Percentiles rank a stretch among this genome's conserved stretches.
Evolutionary conservation across 768 basidiomycete genomes (phyloP).

Genomic region (Trametes cingulata): DNA sequence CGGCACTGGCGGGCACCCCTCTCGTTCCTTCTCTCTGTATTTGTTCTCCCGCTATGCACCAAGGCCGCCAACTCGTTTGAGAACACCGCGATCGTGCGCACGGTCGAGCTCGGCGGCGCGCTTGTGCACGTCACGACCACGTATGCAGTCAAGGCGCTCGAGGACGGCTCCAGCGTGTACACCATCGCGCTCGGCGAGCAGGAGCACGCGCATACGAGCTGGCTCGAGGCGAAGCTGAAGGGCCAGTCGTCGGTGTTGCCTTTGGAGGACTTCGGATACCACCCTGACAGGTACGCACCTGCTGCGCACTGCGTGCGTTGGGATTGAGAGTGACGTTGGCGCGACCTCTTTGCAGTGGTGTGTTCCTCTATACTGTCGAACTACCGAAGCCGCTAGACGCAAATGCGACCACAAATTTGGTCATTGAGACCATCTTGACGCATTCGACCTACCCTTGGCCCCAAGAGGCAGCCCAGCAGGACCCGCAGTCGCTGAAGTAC

Average conservation of each 20-base stretch:
- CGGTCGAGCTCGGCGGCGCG: conserved; percentile 87
- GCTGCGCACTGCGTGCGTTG: neutral
- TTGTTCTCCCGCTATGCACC: conserved; percentile 43
- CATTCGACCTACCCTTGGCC: conserved; percentile 82
- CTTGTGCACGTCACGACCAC: conserved; percentile 88
- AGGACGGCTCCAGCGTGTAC: conserved; percentile 61
- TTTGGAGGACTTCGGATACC: conserved; percentile 49
- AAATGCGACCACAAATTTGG: conserved; percentile 69
- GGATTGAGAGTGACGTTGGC: neutral
- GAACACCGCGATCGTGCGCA: conserved; percentile 87
- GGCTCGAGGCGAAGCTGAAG: conserved; percentile 80
- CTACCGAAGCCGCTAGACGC: conserved; percentile 60
- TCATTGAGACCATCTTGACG: conserved; percentile 76
- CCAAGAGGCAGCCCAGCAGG: conserved; percentile 66
- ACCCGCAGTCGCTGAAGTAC: conserved; percentile 81
- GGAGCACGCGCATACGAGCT: conserved; percentile 70
- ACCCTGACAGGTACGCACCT: conserved; percentile 52
- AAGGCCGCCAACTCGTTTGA: conserved; percentile 63
- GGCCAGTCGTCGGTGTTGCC: conserved; percentile 58
- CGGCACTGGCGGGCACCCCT: conserved; percentile 26
- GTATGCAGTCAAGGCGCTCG: conserved; percentile 76
- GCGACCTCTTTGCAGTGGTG: conserved; percentile 29
- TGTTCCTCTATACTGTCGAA: conserved; percentile 59
- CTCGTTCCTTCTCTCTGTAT: conserved; percentile 46
- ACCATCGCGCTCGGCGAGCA: conserved; percentile 63